phyloP scores from a whole-genome alignment of 225 moss, liverwort and hornwort genomes.

The Thuidium tamariscinum region DNA sequence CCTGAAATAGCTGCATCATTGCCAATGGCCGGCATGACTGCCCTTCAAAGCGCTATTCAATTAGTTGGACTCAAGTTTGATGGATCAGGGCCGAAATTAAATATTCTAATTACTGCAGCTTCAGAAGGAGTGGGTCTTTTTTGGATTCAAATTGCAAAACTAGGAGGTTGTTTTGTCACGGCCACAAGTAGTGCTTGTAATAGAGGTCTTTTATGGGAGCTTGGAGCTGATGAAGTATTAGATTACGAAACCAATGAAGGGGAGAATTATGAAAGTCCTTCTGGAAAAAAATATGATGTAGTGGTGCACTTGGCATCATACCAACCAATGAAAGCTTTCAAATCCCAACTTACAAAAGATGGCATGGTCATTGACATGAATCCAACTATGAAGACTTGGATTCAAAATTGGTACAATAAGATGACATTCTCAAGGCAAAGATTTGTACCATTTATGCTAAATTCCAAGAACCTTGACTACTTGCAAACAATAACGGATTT shows the following conservation, averaged over 20 bases:
- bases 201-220: fast-evolving
- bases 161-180: background rate
- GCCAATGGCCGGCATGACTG: background rate
- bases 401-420: background rate
- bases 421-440: background rate
- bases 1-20: background rate
- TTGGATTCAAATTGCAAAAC: background rate
- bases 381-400: background rate
- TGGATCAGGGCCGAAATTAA: background rate
- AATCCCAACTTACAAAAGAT: background rate
- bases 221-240: background rate
- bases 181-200: fast-evolving
- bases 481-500: background rate
- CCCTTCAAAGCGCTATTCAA: background rate
- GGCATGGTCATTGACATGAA: background rate
- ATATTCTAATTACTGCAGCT: background rate
- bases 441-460: background rate
- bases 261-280: background rate
- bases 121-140: background rate
- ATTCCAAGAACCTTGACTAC: background rate
- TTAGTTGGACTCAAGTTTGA: background rate
- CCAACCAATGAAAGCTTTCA: background rate
- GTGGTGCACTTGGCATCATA: background rate
- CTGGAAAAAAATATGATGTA: background rate
- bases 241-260: background rate